Conservation (phyloP, 495 filamentous ascomycete genomes). For the Hypoxylon intermedium region DNA sequence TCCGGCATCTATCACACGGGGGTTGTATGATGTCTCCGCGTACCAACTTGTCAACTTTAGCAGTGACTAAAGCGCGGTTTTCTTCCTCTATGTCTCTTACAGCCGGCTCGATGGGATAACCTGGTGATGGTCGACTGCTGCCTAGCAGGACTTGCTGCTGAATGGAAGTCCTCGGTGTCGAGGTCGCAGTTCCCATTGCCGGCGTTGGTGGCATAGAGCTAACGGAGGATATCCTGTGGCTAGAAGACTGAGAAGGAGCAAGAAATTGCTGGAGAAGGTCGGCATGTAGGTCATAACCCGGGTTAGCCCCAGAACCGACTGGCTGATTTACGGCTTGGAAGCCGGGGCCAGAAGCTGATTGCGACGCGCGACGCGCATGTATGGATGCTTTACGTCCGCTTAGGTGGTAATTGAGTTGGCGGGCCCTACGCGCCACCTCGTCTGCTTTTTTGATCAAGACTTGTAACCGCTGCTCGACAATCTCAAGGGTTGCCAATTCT, state of each 20-base stretch:
- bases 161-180: constrained; percentile 39
- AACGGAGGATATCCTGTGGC: constrained; percentile 37
- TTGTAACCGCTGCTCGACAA: constrained; percentile 76
- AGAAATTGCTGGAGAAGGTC: constrained; percentile 54
- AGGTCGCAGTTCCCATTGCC: constrained; percentile 33
- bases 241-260: constrained; percentile 32
- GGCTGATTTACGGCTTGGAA: constrained; percentile 40
- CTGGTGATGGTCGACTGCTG: constrained; percentile 40
- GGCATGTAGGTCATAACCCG: constrained; percentile 48
- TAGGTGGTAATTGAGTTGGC: constrained; percentile 82
- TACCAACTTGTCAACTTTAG: constrained; percentile 75
- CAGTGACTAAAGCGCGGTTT: constrained; percentile 69
- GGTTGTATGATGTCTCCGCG: constrained; percentile 76
- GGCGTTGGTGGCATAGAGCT: constrained; percentile 42
- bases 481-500: constrained; percentile 82
- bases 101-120: constrained; percentile 33
- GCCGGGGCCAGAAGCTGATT: constrained; percentile 28
- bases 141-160: constrained; percentile 36
- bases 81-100: constrained; percentile 39
- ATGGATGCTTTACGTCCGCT: constrained; percentile 78
- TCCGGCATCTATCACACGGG: constrained; percentile 82
- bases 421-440: constrained; percentile 75
- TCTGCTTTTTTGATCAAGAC: constrained; percentile 81
- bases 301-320: constrained; percentile 33
- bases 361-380: constrained; percentile 40